Conservation (phyloP, 495 filamentous ascomycete species). For the Arthonia radiata region DNA sequence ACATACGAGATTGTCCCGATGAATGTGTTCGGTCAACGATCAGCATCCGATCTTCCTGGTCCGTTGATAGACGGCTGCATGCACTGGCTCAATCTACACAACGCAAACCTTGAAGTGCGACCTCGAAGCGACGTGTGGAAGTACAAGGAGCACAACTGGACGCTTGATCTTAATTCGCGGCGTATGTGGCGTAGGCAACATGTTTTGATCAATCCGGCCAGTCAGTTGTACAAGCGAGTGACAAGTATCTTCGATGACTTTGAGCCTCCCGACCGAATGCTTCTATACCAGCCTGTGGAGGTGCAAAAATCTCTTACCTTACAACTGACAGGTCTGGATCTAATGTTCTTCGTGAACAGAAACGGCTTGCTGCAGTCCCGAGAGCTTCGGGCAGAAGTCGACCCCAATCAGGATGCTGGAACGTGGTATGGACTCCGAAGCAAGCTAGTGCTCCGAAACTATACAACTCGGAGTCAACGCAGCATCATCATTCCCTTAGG, state of each 20-base stretch:
- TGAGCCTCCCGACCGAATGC: slow-evolving; percentile 5
- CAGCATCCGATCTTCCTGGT: slow-evolving; percentile 8
- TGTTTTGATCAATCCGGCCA: slow-evolving; percentile 8
- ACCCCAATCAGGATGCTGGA: slow-evolving; percentile 15
- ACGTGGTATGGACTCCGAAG: slow-evolving; percentile 24
- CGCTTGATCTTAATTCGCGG: slow-evolving; percentile 8
- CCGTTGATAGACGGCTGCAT: slow-evolving; percentile 7
- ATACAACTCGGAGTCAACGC: slow-evolving; percentile 10
- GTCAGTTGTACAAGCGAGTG: slow-evolving; percentile 3
- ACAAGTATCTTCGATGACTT: slow-evolving; percentile 7
- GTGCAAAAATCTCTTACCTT: slow-evolving; percentile 3
- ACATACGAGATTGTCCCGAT: slow-evolving; percentile 12
- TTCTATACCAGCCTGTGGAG: slow-evolving; percentile 7
- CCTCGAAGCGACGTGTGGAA: slow-evolving; percentile 6
- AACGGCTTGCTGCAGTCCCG: slow-evolving; percentile 5
- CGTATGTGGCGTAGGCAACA: slow-evolving; percentile 1
- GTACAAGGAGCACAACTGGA: slow-evolving; percentile 7
- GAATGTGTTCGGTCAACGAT: not conserved
- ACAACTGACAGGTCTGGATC: slow-evolving; percentile 8
- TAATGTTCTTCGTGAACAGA: slow-evolving; percentile 11
- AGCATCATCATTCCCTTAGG: slow-evolving; percentile 10
- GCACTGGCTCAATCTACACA: slow-evolving; percentile 11
- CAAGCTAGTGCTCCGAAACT: slow-evolving; percentile 20
- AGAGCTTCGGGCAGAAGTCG: slow-evolving; percentile 10
- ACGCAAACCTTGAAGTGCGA: slow-evolving; percentile 11